Conservation (phyloP, 345 rosid genomes). For the Eucalyptus virginea region DNA sequence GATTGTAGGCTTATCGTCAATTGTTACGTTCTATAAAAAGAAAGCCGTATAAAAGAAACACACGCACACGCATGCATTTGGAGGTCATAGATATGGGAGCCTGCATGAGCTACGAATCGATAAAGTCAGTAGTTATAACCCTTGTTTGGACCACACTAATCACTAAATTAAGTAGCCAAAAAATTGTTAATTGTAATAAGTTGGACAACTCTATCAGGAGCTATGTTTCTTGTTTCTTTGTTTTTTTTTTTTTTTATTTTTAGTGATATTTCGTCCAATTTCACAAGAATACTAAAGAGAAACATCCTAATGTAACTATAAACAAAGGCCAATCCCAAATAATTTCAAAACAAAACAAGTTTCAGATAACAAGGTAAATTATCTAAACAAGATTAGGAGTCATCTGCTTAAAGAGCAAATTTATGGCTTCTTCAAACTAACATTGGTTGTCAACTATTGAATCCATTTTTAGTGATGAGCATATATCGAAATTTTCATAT, state of each 20-base stretch:
- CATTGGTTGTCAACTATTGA: rapidly evolving
- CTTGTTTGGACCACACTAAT: neutral
- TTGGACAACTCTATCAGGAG: neutral
- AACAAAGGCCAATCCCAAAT: too few species aligned
- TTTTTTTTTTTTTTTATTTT: too few species aligned
- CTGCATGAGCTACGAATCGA: neutral
- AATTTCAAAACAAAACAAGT: too few species aligned
- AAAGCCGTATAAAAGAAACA: neutral
- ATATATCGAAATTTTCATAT: too few species aligned
- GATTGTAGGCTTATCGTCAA: neutral
- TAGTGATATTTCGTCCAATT: too few species aligned
- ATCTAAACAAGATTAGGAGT: too few species aligned
- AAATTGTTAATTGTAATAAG: neutral
- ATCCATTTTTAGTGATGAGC: too few species aligned
- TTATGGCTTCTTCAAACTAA: too few species aligned
- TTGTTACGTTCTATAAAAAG: neutral
- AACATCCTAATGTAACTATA: too few species aligned
- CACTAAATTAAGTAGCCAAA: neutral
- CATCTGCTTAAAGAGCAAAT: too few species aligned
- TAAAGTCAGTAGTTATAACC: neutral
- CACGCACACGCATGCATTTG: neutral
- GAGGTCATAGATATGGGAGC: neutral
- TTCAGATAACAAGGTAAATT: too few species aligned
- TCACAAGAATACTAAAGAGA: too few species aligned
- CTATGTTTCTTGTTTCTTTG: neutral